Conservation (phyloP, 176 grass and related monocot species). For the Eragrostis curvula region DNA sequence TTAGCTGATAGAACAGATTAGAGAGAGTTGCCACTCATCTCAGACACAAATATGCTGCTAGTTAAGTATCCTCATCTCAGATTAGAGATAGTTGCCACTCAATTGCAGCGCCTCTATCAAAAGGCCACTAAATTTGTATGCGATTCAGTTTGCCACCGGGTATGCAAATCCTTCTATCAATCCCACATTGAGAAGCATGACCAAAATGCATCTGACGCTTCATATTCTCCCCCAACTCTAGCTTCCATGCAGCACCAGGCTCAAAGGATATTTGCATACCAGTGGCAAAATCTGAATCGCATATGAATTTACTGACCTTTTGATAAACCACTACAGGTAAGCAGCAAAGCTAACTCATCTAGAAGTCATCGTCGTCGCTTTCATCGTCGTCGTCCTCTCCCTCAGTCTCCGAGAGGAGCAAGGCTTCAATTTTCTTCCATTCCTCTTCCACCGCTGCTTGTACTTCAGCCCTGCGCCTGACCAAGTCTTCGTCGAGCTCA, state of each 20-base stretch:
- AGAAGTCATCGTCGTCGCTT: background rate
- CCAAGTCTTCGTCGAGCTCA: background rate
- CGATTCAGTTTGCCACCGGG: background rate
- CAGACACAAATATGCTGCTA: background rate
- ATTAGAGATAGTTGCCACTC: no score
- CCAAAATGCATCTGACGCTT: no score
- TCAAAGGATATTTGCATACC: background rate
- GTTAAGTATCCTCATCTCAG: no score
- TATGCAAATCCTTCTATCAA: background rate
- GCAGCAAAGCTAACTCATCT: background rate
- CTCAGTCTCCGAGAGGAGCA: background rate
- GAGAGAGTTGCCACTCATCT: no score
- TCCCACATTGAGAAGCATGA: background rate
- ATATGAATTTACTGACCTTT: no score
- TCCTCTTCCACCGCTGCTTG: background rate
- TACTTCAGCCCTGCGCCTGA: background rate
- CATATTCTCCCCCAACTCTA: no score
- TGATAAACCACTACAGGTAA: background rate
- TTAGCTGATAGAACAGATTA: background rate
- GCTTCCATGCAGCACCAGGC: no score
- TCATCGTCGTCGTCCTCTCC: background rate
- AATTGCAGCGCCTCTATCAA: background rate
- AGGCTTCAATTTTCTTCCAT: background rate
- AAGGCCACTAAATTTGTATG: background rate
- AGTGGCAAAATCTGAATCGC: background rate